Evolutionary conservation across 768 basidiomycete species (phyloP), one percentile per base, ranked within the genome.

Genomic region (Kondoa malvinella): DNA sequence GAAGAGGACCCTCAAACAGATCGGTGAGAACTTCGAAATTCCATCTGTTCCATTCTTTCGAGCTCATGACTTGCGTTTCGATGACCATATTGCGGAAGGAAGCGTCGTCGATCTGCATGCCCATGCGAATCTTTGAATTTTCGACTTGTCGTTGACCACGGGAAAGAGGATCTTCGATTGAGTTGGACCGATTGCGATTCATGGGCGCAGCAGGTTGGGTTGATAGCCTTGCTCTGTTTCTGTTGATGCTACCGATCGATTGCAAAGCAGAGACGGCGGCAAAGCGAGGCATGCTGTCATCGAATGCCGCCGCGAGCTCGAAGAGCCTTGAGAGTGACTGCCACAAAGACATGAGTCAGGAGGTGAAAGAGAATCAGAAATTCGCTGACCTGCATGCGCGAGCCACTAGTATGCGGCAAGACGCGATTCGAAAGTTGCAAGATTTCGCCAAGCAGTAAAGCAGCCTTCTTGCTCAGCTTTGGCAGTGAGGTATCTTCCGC

Each of bases 51-150:
- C 88, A 84, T 72, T 96, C 92, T 74, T 89, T 92, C 12, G 86
- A 87, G 31, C 86, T 80, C 31, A 72, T 60, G 32, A 90, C 90
- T 78, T 91, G 88, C 1, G 90, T 89, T 73, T 95, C 91, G 26
- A 92, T 80, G 63, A 99, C 79, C 56, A 81, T 82, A 2, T 85
- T 80, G 74, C 92, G 89, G 77, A 97, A 99, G 2, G 87, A 83
- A 76, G 82, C 86, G 76, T 97, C 95, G 75, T 99, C 95, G 84
- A 97, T 89, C 78, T 90, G 88, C 83, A 95, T 85, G 69, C 86
- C 87, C 75, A 87, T 82, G 75, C 91, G 89, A 66, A 95, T 81
- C 77, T 89, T 92, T 29, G 84, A 86, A 73, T 91, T 88, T 73
- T 95, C 90, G 1, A 92, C 86, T 72, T 91, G 89, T 69, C 88